Percentiles rank a stretch among this genome's conserved stretches.
Conservation (phyloP, 2,329 filamentous ascomycete genomes). For the Blumeria graminis region DNA sequence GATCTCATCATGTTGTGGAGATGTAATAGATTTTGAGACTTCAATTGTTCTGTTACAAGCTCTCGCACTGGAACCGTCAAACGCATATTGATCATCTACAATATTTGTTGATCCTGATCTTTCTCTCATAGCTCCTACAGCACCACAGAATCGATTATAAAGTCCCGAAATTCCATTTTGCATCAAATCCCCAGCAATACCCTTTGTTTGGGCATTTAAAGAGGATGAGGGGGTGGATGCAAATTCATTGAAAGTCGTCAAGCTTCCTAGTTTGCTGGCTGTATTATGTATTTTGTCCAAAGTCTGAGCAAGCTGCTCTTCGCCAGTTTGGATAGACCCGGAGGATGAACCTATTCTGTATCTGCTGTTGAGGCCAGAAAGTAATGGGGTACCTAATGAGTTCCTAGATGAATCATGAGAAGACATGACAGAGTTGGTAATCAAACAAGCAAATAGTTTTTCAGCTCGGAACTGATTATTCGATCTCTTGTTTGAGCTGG, state of each 20-base stretch:
- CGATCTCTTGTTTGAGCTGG: background rate
- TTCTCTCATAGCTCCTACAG: slow-evolving; percentile 46
- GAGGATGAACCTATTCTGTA: slow-evolving; percentile 26
- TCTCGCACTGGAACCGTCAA: slow-evolving; percentile 15
- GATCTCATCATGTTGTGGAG: slow-evolving; percentile 18
- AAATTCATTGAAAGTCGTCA: slow-evolving; percentile 91
- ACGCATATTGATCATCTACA: slow-evolving; percentile 20
- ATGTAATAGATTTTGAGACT: slow-evolving; percentile 19
- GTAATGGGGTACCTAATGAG: slow-evolving; percentile 6
- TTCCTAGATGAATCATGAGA: slow-evolving; percentile 10
- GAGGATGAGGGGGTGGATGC: slow-evolving; percentile 40
- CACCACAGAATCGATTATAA: slow-evolving; percentile 65
- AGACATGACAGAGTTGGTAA: slow-evolving; percentile 10
- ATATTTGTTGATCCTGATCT: slow-evolving; percentile 16
- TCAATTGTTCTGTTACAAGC: slow-evolving; percentile 17
- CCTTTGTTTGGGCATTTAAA: slow-evolving; percentile 39
- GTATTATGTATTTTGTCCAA: slow-evolving; percentile 74
- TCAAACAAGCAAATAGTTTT: background rate
- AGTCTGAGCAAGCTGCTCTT: slow-evolving; percentile 46
- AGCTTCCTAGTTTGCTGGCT: slow-evolving; percentile 59
- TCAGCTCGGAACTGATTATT: background rate
- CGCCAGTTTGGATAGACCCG: slow-evolving; percentile 18
- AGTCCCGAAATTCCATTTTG: slow-evolving; percentile 74
- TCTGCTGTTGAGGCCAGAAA: slow-evolving; percentile 15
- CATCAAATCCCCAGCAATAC: slow-evolving; percentile 45